Conservation (phyloP, 768 basidiomycete species). For the Boletus subparvulus region DNA sequence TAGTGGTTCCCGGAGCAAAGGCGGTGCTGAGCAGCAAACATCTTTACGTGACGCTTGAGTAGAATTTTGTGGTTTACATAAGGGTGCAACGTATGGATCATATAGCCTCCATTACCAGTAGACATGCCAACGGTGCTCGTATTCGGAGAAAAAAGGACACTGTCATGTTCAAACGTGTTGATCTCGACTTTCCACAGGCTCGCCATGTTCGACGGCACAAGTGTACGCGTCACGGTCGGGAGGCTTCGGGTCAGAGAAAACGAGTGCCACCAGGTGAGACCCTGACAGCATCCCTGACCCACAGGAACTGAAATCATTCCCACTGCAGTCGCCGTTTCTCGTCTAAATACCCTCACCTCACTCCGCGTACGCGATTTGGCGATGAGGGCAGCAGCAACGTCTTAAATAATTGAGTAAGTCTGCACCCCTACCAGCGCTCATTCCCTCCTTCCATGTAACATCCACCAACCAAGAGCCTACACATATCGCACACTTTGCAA, state of each 20-base stretch:
- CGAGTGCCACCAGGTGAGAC: background rate
- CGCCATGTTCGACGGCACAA: too few species aligned
- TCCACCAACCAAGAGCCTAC: background rate
- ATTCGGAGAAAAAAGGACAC: background rate
- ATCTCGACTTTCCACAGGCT: background rate
- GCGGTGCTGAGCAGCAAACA: constrained; percentile 70
- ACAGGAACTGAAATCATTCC: constrained; percentile 1
- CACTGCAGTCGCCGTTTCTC: background rate
- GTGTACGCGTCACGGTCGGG: background rate
- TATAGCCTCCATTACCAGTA: background rate
- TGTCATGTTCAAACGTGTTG: background rate
- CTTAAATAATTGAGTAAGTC: constrained; percentile 24
- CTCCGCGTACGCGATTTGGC: constrained; percentile 18
- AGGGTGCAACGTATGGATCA: background rate
- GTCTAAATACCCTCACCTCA: constrained; percentile 5
- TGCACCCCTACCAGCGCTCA: background rate
- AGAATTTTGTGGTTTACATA: constrained; percentile 8
- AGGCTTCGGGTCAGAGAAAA: background rate
- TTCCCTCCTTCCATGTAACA: constrained; percentile 18
- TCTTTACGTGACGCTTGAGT: constrained; percentile 51
- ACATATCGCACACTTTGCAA: constrained; percentile 4
- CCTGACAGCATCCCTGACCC: constrained; percentile 21
- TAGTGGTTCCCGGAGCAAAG: constrained; percentile 72
- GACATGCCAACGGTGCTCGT: background rate
- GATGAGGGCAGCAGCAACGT: constrained; percentile 14